Conservation (phyloP, 192 early-diverging fungal genomes). For the Phycomyces blakesleeanus region DNA sequence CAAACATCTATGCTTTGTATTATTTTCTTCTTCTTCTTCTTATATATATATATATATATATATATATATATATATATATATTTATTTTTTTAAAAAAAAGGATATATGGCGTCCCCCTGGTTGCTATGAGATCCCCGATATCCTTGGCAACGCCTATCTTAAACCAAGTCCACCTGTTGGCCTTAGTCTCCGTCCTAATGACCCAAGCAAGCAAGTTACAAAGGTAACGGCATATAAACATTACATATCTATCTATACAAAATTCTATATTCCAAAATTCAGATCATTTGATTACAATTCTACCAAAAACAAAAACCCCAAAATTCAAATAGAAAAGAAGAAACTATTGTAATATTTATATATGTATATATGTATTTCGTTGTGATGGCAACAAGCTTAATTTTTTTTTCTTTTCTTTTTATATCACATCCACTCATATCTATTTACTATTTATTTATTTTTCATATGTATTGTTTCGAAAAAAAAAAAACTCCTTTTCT, state of each 20-base stretch:
- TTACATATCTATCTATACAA: not conserved
- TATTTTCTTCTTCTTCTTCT: not conserved
- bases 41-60: too few species aligned
- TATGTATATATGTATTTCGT: not conserved
- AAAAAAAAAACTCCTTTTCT: too few species aligned
- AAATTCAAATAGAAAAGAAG: too few species aligned
- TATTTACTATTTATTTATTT: too few species aligned
- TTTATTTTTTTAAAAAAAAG: too few species aligned
- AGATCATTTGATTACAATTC: not conserved
- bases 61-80: too few species aligned
- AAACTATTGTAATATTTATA: too few species aligned
- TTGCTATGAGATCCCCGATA: slow-evolving; percentile 34
- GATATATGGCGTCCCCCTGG: slow-evolving; percentile 35
- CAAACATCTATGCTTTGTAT: too few species aligned
- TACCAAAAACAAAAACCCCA: too few species aligned
- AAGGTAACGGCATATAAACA: slow-evolving; percentile 11
- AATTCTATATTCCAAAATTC: not conserved
- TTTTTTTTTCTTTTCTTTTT: too few species aligned
- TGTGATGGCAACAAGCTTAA: not conserved
- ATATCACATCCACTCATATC: too few species aligned
- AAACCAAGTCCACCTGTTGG: slow-evolving; percentile 25
- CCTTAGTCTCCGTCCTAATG: slow-evolving; percentile 21
- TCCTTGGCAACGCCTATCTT: slow-evolving; percentile 34
- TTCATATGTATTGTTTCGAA: slow-evolving; percentile 5
- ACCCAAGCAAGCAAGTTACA: slow-evolving; percentile 24